phyloP scores from a whole-genome alignment of 768 basidiomycete species.

The Kwoniella bestiolae region DNA sequence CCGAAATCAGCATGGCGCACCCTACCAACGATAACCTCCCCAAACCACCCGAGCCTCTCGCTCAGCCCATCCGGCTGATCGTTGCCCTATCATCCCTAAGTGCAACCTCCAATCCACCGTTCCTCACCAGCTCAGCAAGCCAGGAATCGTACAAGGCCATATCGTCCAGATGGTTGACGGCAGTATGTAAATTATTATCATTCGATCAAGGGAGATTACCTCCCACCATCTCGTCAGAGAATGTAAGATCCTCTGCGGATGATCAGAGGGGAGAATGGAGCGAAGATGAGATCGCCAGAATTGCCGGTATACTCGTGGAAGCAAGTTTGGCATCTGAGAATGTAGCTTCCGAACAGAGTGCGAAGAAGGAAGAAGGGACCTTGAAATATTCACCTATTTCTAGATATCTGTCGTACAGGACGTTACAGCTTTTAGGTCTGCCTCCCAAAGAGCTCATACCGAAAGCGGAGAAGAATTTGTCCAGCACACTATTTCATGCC shows the following conservation, averaged over 20 bases:
- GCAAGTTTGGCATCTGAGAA: constrained; percentile 44
- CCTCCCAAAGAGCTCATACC: constrained; percentile 31
- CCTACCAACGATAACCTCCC: constrained; percentile 9
- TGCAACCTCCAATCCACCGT: constrained; percentile 30
- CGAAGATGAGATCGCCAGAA: constrained; percentile 25
- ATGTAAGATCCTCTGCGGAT: constrained; percentile 22
- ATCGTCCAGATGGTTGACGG: constrained; percentile 35
- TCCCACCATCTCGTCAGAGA: constrained; percentile 20
- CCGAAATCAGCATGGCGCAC: no score
- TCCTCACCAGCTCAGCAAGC: not conserved
- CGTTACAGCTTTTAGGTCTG: constrained; percentile 42
- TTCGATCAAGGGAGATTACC: constrained; percentile 37
- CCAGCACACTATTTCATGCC: constrained; percentile 46
- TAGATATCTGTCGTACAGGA: constrained; percentile 37
- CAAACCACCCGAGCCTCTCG: constrained; percentile 34
- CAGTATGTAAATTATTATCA: constrained; percentile 42
- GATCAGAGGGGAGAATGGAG: constrained; percentile 41
- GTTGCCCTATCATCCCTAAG: constrained; percentile 39
- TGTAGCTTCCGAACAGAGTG: constrained; percentile 6
- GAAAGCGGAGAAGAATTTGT: constrained; percentile 45
- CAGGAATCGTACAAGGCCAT: constrained; percentile 29
- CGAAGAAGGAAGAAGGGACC: constrained; percentile 38
- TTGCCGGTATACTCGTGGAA: constrained; percentile 43
- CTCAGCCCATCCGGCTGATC: constrained; percentile 39
- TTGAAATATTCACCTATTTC: constrained; percentile 51